Base-by-base conservation (phyloP, 179 eudicot species). In the Corrigiola litoralis region DNA sequence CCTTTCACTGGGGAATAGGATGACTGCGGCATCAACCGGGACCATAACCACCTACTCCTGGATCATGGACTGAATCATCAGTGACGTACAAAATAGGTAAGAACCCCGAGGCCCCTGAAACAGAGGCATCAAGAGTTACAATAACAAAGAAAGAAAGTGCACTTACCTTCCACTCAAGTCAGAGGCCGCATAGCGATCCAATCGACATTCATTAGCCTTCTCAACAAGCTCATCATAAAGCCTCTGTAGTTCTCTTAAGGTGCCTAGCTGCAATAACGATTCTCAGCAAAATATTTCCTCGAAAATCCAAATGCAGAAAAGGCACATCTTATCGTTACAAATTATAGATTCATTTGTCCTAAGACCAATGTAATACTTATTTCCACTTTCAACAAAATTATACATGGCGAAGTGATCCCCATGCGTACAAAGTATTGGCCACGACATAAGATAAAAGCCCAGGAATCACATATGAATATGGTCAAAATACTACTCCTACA, bases 1-100 rank as follows among this genome's bases (percentile, higher is more conserved):
- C 91, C 95, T 79, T 74, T 87, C 58, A 89, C 89, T 9, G 95
- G 95, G 41, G 92, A 74, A 67, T 72, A 68, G 20, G 89, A 84
- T 29, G 85, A 69, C 63, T 84, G 92, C 20, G 92, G 90, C 58
- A 81, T 80, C 37, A 92, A 74, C 68, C 87, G 96, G 17, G 90
- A 80, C 96, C 95, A 92, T 44, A 81, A 66, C 98, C 98, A 92
- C 67, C 88, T 71, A 69, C 87, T 80, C 85, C 96, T 92, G 80
- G 24, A 77, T 68, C 54, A 67, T 28, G 36, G 71, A 56, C 34
- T 36, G 42, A 42, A 47, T 36, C 27, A 55, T 32, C 23, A 79
- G 46, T 36, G 20, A 4, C 10, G 1, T 37, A 12, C 23, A 27
- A 34, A 45, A 20, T 14, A 10, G 12, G 2, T 12, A 52, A 38